Evolutionary conservation across 192 early-diverging fungal genomes (phyloP).

Genomic region (Linnemannia exigua): DNA sequence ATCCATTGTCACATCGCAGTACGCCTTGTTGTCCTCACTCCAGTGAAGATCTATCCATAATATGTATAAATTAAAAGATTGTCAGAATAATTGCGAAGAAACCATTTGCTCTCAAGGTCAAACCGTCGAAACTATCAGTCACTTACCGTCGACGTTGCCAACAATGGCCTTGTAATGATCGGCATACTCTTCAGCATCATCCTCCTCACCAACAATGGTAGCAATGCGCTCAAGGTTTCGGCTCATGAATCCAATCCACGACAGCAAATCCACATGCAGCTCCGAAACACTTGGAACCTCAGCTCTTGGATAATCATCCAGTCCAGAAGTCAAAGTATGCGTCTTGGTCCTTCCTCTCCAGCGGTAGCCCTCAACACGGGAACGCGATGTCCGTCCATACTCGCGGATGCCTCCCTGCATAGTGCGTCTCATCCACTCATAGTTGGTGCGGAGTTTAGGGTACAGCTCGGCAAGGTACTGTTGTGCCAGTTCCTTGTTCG

Average conservation of each 20-base stretch:
- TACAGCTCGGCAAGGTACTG: slow-evolving; percentile 68
- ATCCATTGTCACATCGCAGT: slow-evolving; percentile 75
- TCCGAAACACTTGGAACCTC: slow-evolving; percentile 78
- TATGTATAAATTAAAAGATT: background rate
- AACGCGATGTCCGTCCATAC: slow-evolving; percentile 60
- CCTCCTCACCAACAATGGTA: slow-evolving; percentile 62
- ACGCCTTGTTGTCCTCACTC: slow-evolving; percentile 71
- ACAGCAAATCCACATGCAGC: slow-evolving; percentile 83
- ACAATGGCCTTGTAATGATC: slow-evolving; percentile 67
- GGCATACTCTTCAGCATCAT: slow-evolving; percentile 71
- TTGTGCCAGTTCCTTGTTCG: slow-evolving; percentile 57
- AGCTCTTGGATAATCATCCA: slow-evolving; percentile 96
- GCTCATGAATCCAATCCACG: slow-evolving; percentile 80
- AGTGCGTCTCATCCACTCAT: slow-evolving; percentile 84
- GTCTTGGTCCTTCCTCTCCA: slow-evolving; percentile 90
- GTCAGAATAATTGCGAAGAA: background rate
- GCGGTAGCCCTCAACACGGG: slow-evolving; percentile 79
- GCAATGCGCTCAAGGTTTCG: slow-evolving; percentile 73
- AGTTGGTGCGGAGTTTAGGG: slow-evolving; percentile 75
- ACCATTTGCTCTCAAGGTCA: background rate
- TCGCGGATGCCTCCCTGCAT: slow-evolving; percentile 77
- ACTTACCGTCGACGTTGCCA: slow-evolving; percentile 66
- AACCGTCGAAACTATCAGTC: background rate
- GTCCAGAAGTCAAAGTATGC: slow-evolving; percentile 91
- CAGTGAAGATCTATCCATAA: slow-evolving; percentile 73